Evolutionary conservation across 2,329 filamentous ascomycete species (phyloP), one percentile per base, ranked within the genome.

Genomic region (Verticillium alfalfae): DNA sequence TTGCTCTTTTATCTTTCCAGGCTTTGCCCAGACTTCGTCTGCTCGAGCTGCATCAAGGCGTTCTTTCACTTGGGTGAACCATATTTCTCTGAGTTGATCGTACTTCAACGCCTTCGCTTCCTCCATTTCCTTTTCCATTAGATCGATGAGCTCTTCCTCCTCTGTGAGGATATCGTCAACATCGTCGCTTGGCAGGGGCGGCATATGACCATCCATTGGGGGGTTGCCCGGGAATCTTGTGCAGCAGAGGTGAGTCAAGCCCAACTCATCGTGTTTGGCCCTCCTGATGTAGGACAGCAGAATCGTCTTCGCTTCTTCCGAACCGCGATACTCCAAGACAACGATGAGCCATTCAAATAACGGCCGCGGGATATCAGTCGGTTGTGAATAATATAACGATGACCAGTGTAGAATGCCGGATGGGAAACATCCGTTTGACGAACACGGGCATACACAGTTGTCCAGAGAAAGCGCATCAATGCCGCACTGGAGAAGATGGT

Each of bases 241-340:
- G 36, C 59, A 61, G n/a, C 61, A 61, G 0, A 62, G 36, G 26
- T 62, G 61, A 12, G 59, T 58, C 61, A 62, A 61, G 0, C 45
- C 61, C 34, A 61, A 22, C 26, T 62, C 41, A 1, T 57, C 2
- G 3, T 61, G 55, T 1, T 60, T 56, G 4, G 3, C 26, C 3
- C 22, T 26, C 41, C 55, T 37, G 1, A 61, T n/a, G 37, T 55
- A 9, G 0, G 57, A 61, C 0, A 59, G 13, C 26, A 8, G 45
- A 34, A 59, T 4, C 8, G 31, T 15, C n/a, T 56, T 56, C 0
- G 56, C 60, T 26, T 3, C 6, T 13, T 59, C 36, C 36, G 13
- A 9, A 13, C 36, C 36, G 2, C 36, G 36, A 13, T 9, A 9
- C 36, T 37, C 9, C 9, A 37, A 3, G 2, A 37, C 36, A 37